Base-by-base conservation (phyloP, 371 early-diverging fungal species). In the Lichtheimia hyalospora region DNA sequence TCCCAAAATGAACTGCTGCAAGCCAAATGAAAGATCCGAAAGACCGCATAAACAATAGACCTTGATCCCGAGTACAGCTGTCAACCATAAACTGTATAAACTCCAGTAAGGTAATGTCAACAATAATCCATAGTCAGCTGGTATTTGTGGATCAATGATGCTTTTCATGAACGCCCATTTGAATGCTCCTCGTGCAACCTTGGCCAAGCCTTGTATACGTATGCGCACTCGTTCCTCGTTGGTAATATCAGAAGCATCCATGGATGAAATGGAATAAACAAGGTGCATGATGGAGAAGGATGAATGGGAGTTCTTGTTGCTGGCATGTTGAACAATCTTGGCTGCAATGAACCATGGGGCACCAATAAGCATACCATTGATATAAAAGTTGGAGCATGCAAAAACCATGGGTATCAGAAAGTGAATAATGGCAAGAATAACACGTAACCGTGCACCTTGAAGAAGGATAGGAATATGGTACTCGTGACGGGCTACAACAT, bases 11-110 rank as follows among this genome's bases (percentile, higher is more conserved):
- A 43, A 18, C 25, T 77, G 77, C 13, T 61, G 52, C 0, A 53
- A 0, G 0, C 77, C 74, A 46, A 69, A 52, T 16, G 58, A 54
- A 13, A 75, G 27, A 49, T 75, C 71, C 10, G 67, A 34, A 0
- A 51, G 16, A 5, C 73, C 76, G 23, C 73, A 34, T 7, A 68
- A 24, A 24, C 64, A 67, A 54, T 73, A 77, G 0, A 64, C 68
- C 18, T 71, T 69, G 2, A 69, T 20, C 0, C 74, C 74, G 51
- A 58, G 62, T 7, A 71, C 16, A 0, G 67, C 25, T 0, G 71
- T 74, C 44, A 67, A 54, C 7, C 58, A 24, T 24, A 67, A 10
- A 1, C 63, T 65, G 18, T 48, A 27, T 0, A 46, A 14, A 41
- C 60, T 64, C 23, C 49, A 57, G 65, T 69, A 77, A 13, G 71